Percentiles rank a stretch among this genome's conserved stretches.
Conservation (phyloP, 371 early-diverging fungal genomes). For the Cladochytrium tenue region DNA sequence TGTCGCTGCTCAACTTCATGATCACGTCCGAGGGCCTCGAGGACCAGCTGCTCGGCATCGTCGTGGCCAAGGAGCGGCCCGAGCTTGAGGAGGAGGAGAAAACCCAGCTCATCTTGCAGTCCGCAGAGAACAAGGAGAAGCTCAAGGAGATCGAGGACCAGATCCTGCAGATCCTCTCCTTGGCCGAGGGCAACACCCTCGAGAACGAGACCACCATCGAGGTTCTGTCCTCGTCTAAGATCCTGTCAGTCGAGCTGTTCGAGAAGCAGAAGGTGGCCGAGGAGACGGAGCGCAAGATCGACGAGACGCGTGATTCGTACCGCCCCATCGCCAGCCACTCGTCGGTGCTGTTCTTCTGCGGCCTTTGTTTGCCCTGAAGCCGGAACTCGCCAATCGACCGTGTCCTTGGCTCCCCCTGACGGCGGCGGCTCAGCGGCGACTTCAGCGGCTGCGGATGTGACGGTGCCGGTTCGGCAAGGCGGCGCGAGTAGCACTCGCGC, state of each 20-base stretch:
- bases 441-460: no score
- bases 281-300: constrained; percentile 61
- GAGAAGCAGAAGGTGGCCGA: constrained; percentile 63
- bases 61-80: constrained; percentile 57
- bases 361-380: no score
- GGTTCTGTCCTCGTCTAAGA: constrained; percentile 54
- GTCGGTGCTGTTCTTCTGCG: constrained; percentile 53
- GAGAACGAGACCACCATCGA: constrained; percentile 63
- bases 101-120: constrained; percentile 53
- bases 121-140: constrained; percentile 55
- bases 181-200: constrained; percentile 60
- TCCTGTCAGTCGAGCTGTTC: constrained; percentile 53
- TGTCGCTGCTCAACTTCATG: constrained; percentile 62
- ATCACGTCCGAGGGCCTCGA: constrained; percentile 62
- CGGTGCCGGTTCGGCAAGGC: no score
- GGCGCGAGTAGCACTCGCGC: no score
- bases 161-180: constrained; percentile 54
- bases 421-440: no score
- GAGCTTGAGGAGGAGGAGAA: constrained; percentile 64
- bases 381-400: no score
- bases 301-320: constrained; percentile 59
- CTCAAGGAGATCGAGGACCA: constrained; percentile 62
- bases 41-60: constrained; percentile 62
- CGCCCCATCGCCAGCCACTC: constrained; percentile 61
- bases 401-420: no score